These are phyloP conservation scores for Xylaria longipes DNA, from an alignment of 495 filamentous ascomycete species.

Conservation along the genomic window DNA sequence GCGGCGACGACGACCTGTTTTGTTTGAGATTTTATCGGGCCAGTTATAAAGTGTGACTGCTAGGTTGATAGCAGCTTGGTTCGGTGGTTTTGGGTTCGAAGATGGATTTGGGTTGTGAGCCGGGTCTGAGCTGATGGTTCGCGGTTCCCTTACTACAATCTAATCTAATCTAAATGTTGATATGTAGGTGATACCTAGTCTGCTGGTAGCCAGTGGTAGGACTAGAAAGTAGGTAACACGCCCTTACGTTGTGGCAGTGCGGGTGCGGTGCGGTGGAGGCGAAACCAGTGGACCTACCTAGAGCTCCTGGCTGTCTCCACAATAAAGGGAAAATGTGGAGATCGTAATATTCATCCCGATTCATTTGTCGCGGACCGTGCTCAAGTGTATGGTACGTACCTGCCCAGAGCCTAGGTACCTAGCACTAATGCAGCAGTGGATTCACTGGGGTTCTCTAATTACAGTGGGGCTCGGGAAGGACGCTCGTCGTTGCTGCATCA, in stretches of 20 bases:
- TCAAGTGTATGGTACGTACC: background rate
- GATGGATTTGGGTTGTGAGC: background rate
- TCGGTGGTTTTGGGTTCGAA: background rate
- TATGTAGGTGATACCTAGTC: background rate
- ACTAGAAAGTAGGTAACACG: background rate
- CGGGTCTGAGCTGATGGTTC: background rate
- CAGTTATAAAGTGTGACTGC: background rate
- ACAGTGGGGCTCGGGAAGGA: background rate
- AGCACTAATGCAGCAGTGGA: background rate
- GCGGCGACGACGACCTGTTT: background rate
- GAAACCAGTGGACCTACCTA: background rate
- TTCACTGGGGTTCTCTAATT: background rate
- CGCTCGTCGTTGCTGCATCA: constrained; percentile 20
- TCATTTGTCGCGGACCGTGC: background rate
- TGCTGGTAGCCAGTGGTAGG: background rate
- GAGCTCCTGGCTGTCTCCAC: background rate
- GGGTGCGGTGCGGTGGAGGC: background rate
- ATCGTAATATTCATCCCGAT: background rate
- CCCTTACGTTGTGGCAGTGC: background rate
- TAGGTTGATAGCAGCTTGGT: background rate
- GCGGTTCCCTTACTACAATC: background rate
- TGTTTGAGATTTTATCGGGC: background rate
- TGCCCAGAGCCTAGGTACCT: background rate
- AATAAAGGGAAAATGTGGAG: background rate
- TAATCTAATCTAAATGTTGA: background rate